These are phyloP conservation scores for Globisporangium emineosum DNA, from an alignment of 352 stramenopile genomes.

Conservation along the genomic window DNA sequence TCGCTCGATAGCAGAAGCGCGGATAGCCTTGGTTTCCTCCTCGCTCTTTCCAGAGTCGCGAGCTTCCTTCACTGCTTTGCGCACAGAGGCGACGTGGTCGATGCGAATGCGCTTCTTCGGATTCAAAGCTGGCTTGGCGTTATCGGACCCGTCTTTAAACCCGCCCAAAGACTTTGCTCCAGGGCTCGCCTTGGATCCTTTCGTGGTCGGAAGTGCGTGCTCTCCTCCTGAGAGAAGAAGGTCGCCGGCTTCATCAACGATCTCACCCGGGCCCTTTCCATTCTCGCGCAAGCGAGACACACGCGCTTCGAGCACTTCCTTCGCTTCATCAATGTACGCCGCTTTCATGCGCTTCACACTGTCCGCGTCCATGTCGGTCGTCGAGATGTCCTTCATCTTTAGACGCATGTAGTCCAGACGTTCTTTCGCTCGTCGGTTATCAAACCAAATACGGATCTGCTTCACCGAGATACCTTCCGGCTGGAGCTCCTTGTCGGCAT, in stretches of 20 bases:
- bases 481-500: conserved; percentile 79
- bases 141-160: conserved; percentile 14
- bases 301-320: conserved; percentile 81
- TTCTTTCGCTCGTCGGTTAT: conserved; percentile 84
- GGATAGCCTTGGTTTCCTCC: conserved; percentile 71
- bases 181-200: conserved; percentile 31
- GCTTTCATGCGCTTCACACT: conserved; percentile 87
- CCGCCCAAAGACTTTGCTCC: conserved; percentile 24
- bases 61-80: conserved; percentile 74
- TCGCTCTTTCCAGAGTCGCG: conserved; percentile 72
- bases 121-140: conserved; percentile 23
- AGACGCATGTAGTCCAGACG: conserved; percentile 86
- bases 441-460: conserved; percentile 88
- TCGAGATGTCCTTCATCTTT: conserved; percentile 89
- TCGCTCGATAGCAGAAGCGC: conserved; percentile 69
- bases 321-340: conserved; percentile 85
- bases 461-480: conserved; percentile 85
- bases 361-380: conserved; percentile 77
- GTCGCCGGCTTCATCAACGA: conserved; percentile 82
- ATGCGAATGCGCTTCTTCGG: conserved; percentile 85
- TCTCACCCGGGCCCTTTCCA: conserved; percentile 53
- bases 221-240: conserved; percentile 56
- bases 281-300: conserved; percentile 81
- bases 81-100: conserved; percentile 82
- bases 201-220: conserved; percentile 34